Evolutionary conservation across 441 rosid species (phyloP).

Genomic region (Gossypium aridum): DNA sequence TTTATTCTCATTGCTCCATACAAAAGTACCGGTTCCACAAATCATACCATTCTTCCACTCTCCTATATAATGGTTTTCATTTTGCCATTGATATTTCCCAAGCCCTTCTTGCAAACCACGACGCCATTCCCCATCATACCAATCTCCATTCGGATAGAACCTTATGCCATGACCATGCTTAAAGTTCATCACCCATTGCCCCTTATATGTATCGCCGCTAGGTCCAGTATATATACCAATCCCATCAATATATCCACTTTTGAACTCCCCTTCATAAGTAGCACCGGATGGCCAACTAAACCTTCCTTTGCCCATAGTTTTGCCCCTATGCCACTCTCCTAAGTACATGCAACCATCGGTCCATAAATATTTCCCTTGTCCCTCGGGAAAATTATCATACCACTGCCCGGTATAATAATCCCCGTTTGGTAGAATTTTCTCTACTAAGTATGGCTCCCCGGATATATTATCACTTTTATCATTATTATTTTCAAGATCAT

Average conservation of each 20-base stretch:
- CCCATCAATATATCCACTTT: conserved; percentile 64
- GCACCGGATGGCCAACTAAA: conserved; percentile 76
- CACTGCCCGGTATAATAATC: conserved; percentile 71
- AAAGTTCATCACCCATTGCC: conserved; percentile 63
- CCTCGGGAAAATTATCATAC: conserved; percentile 50
- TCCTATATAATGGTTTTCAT: conserved; percentile 41
- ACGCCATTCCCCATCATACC: conserved; percentile 65
- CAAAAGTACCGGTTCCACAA: conserved; percentile 44
- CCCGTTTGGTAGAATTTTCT: conserved; percentile 49
- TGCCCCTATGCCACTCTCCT: conserved; percentile 69
- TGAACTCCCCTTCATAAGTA: conserved; percentile 58
- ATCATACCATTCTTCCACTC: conserved; percentile 53
- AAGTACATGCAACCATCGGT: conserved; percentile 65
- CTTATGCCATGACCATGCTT: conserved; percentile 61
- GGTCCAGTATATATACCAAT: conserved; percentile 51
- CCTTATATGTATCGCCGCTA: conserved; percentile 43
- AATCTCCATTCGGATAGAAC: conserved; percentile 45
- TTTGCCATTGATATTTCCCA: conserved; percentile 54
- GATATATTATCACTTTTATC: conserved; percentile 16
- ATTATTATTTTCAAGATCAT: conserved; percentile 20
- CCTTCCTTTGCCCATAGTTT: conserved; percentile 55
- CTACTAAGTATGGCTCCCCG: conserved; percentile 36
- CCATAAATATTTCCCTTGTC: conserved; percentile 66
- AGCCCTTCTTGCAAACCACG: conserved; percentile 52
- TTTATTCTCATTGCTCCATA: conserved; percentile 43